phyloP scores from a whole-genome alignment of 345 rosid species.

The Clarkia xantiana region DNA sequence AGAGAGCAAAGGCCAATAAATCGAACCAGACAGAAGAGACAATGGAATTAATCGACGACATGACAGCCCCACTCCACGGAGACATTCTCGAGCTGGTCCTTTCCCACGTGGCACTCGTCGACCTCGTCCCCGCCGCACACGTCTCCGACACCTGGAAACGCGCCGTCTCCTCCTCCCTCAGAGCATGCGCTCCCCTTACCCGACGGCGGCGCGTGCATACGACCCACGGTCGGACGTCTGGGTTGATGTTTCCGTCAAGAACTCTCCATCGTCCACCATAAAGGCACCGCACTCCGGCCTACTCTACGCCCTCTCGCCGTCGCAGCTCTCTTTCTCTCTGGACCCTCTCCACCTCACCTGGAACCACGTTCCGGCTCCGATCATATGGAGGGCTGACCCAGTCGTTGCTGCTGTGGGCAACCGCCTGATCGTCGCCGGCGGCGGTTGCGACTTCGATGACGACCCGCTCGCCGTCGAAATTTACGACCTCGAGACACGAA shows the following conservation, averaged over 20 bases:
- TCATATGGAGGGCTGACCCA: slow-evolving; percentile 55
- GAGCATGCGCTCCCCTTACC: slow-evolving; percentile 21
- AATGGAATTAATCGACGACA: background rate
- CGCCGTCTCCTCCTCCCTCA: slow-evolving; percentile 58
- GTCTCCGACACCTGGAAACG: slow-evolving; percentile 62
- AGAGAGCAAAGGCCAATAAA: too few species aligned
- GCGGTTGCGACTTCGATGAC: slow-evolving; percentile 52
- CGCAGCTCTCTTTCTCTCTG: slow-evolving; percentile 44
- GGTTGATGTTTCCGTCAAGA: slow-evolving; percentile 26
- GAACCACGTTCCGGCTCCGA: slow-evolving; percentile 45
- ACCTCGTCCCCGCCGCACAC: slow-evolving; percentile 40
- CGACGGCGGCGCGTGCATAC: slow-evolving; percentile 29
- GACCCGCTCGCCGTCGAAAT: slow-evolving; percentile 58
- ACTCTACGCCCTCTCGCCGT: slow-evolving; percentile 42
- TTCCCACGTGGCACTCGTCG: slow-evolving; percentile 39
- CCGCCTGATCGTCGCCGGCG: slow-evolving; percentile 43
- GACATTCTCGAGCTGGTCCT: slow-evolving; percentile 42
- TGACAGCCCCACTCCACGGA: slow-evolving; percentile 12
- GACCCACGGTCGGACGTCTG: slow-evolving; percentile 64
- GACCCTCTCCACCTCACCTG: slow-evolving; percentile 58
- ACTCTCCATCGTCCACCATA: slow-evolving; percentile 20
- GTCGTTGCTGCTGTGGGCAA: slow-evolving; percentile 41
- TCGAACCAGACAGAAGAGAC: background rate
- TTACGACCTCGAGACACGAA: slow-evolving; percentile 21
- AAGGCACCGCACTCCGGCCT: slow-evolving; percentile 49